Evolutionary conservation across 1,139 yeast genomes (phyloP).

Genomic region (Saccharomycopsis crataegensis): DNA sequence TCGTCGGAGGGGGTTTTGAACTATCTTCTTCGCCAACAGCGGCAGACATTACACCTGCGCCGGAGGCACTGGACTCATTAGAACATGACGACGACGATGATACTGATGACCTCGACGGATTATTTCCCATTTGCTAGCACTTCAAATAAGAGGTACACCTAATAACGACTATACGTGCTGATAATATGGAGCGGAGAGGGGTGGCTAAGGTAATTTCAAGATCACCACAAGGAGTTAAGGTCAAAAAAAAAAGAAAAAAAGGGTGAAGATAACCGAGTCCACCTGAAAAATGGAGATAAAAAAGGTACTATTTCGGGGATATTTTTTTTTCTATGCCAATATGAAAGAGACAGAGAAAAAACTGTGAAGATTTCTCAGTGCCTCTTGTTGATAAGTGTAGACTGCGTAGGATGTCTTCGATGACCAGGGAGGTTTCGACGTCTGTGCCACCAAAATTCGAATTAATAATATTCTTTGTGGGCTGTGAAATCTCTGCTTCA

Average conservation of each 20-base stretch:
- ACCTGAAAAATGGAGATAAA: neutral
- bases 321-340: too few relatives aligned
- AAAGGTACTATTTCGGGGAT: too few relatives aligned
- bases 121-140: slow-evolving; percentile 16
- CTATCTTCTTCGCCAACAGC: slow-evolving; percentile 13
- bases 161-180: neutral
- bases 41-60: slow-evolving; percentile 4
- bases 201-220: too few relatives aligned
- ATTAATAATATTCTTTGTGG: too few relatives aligned
- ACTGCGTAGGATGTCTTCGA: too few relatives aligned
- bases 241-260: neutral
- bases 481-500: too few relatives aligned
- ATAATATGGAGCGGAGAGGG: neutral
- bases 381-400: too few relatives aligned
- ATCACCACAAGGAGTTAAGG: neutral
- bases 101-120: slow-evolving; percentile 5
- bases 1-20: slow-evolving; percentile 20
- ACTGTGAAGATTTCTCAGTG: too few relatives aligned
- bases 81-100: slow-evolving; percentile 9
- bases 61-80: neutral
- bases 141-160: neutral
- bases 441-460: too few relatives aligned
- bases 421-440: too few relatives aligned
- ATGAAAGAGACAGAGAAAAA: too few relatives aligned
- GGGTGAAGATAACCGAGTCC: neutral